Evolutionary conservation across 768 basidiomycete species (phyloP), one percentile per base, ranked within the genome.

Genomic region (Tylopilus intermedius): DNA sequence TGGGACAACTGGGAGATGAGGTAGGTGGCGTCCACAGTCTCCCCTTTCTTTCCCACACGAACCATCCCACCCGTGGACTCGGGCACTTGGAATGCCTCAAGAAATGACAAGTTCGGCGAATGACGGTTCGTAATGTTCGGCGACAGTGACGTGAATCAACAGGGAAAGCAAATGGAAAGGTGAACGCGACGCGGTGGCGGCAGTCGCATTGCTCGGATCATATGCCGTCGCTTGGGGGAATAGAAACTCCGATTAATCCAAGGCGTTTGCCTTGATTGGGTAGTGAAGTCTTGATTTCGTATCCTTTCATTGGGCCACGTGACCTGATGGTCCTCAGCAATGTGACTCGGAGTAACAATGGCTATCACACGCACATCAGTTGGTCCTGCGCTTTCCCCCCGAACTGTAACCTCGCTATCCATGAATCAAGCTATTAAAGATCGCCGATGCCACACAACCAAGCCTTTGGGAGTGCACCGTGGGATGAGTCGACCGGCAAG

Each of bases 261-360:
- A 72, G 45, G 63, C 62, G 74, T 13, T 74, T 69, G 14, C 87
- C 86, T 45, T 72, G 77, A 58, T 84, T 83, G 4, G 84, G 86
- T 32, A 89, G 72, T 24, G 79, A 71, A 0, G 86, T 79, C 5
- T 72, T 72, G 2, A 89, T 73, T 47, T 74, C 83, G 79, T 63
- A 89, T 86, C 24, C 79, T 86, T 45, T 82, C 77, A 59, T 87
- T 86, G 22, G 89, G 70, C 87, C 86, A 89, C 4, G 79, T 77
- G 11, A 40, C 37, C 47, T 49, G 18, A 18, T 18, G 18, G 18
- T 18, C 18, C 18, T 18, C 18, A 18, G 18, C 18, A 18, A 18
- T 18, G 46, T 42, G n/a, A 40, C 18, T 18, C 18, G 18, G n/a
- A 40, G 30, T 9, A 5, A 24, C 21, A 37, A 37, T 15, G 29